Base-by-base conservation (phyloP, 2,329 filamentous ascomycete genomes). In the Tolypocladium nubicola region DNA sequence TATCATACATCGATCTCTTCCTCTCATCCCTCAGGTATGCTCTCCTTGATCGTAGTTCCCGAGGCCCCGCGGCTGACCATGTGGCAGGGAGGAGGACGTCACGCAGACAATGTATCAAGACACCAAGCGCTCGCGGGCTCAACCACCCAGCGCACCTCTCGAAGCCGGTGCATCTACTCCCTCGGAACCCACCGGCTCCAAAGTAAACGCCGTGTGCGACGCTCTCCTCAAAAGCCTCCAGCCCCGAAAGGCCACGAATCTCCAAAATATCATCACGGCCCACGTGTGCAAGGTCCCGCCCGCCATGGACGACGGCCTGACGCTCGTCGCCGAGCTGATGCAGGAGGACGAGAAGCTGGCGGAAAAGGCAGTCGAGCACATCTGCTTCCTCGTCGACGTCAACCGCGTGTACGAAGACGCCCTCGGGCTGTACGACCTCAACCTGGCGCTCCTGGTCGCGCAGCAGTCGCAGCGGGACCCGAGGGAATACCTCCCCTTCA, bases 381-480 rank as follows among this genome's bases (percentile, higher is more conserved):
- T 99, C 59, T 97, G 91, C 77, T 99, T 99, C 78, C 80, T 99
- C 47, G 90, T 92, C 0, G 94, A 99, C 71, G 88, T 95, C 52
- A 95, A 97, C 70, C 85, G 86, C 43, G 82, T 99, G 0, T 99
- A 96, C 66, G 90, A 97, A 60, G 86, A 92, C 59, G 89, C 94
- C 0, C 78, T 99, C 2, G 92, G 92, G 1, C 78, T 97, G 2
- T 99, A 99, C 69, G 86, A 97, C 66, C 82, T 99, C 3, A 90
- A 96, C 13, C 83, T 99, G 9, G 87, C 93, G 4, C 79, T 99
- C 13, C 78, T 97, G 7, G 89, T 99, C 14, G 94, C 94, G 0
- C 94, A 99, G 67, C 92, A 97, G 68, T 94, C 92, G 0, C 94
- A 99, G 72, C 90, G 93, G 68, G 94, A 99, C 65, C 94, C 94